These are phyloP conservation scores for Phialophora macrospora DNA, from an alignment of 2,329 filamentous ascomycete species.

Conservation along the genomic window DNA sequence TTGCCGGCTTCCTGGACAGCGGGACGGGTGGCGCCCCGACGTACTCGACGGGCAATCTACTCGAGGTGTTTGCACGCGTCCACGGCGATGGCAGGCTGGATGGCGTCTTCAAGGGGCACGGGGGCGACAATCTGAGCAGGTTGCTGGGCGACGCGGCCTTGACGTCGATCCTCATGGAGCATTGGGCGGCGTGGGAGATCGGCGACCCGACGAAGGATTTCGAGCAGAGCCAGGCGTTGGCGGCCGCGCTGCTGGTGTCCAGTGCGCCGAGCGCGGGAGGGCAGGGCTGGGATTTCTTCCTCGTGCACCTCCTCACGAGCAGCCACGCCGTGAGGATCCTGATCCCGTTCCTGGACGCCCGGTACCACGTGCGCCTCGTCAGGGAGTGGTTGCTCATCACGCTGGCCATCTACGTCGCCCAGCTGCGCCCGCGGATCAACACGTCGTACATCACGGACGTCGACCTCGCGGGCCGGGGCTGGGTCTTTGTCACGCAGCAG, in stretches of 20 bases:
- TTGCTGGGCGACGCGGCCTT: constrained; percentile 73
- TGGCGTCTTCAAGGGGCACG: constrained; percentile 63
- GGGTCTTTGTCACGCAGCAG: constrained; percentile 75
- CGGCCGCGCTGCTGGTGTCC: constrained; percentile 52
- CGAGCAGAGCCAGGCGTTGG: constrained; percentile 66
- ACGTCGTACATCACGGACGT: constrained; percentile 58
- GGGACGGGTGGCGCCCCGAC: constrained; percentile 57
- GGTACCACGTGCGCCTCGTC: constrained; percentile 74
- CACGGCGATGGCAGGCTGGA: constrained; percentile 72
- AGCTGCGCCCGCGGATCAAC: constrained; percentile 73
- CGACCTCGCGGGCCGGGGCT: constrained; percentile 69
- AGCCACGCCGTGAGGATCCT: constrained; percentile 88
- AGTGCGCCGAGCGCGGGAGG: constrained; percentile 39
- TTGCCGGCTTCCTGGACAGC: constrained; percentile 53
- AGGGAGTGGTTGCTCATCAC: constrained; percentile 89
- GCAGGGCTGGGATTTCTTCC: constrained; percentile 77
- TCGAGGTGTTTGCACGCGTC: constrained; percentile 74
- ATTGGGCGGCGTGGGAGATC: constrained; percentile 89
- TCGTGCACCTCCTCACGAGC: constrained; percentile 80
- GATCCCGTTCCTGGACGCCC: constrained; percentile 73
- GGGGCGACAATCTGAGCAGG: constrained; percentile 66
- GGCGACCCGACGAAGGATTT: constrained; percentile 75
- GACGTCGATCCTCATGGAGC: constrained; percentile 68
- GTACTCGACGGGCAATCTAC: constrained; percentile 65
- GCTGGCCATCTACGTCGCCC: constrained; percentile 75